Evolutionary conservation across 495 filamentous ascomycete species (phyloP).

Genomic region (Aspergillus baeticus): DNA sequence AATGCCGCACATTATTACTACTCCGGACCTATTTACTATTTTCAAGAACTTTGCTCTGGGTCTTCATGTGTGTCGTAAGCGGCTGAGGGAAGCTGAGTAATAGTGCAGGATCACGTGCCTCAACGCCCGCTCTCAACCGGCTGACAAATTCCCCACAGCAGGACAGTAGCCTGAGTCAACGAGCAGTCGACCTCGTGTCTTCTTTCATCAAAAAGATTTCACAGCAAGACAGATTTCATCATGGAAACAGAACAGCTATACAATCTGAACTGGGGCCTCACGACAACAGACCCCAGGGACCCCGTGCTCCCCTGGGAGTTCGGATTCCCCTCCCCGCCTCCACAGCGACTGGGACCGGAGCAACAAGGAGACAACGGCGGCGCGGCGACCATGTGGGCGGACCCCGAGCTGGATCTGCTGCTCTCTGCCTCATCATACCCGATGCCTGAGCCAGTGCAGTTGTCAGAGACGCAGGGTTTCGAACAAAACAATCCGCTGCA

Average conservation of each 20-base stretch:
- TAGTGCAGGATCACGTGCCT: too few species aligned
- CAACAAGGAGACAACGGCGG: not conserved
- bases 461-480: not conserved
- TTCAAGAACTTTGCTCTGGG: too few species aligned
- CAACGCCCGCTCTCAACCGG: too few species aligned
- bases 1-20: too few species aligned
- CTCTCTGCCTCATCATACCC: slow-evolving; percentile 29
- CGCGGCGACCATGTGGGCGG: not conserved
- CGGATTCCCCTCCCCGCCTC: not conserved
- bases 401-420: slow-evolving; percentile 17
- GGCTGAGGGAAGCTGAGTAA: too few species aligned
- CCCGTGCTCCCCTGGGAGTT: not conserved
- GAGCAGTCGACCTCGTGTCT: too few species aligned
- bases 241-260: not conserved
- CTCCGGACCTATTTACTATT: too few species aligned
- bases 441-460: slow-evolving; percentile 10
- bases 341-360: not conserved
- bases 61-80: too few species aligned
- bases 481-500: not conserved
- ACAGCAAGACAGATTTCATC: too few species aligned
- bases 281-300: not conserved
- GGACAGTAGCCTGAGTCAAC: too few species aligned
- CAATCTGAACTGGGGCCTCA: not conserved
- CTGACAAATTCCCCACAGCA: too few species aligned
- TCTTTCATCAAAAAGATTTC: too few species aligned